Evolutionary conservation across 1,284 basidiomycete genomes (phyloP).

Genomic region (Phlebopus sp.): DNA sequence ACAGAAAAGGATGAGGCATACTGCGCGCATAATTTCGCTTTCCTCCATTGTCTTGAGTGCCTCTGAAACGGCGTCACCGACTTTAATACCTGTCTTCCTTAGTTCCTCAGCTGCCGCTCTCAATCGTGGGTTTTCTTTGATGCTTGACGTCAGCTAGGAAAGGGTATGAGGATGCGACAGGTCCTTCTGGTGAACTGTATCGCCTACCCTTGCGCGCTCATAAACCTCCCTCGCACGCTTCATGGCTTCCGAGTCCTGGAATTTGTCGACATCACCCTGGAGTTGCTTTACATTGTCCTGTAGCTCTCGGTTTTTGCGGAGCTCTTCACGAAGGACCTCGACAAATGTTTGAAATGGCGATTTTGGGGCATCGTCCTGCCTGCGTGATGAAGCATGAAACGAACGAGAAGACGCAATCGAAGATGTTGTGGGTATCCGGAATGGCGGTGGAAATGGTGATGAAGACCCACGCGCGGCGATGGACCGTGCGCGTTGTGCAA

Average conservation of each 20-base stretch:
- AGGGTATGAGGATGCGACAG: constrained; percentile 8
- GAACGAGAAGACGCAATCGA: constrained; percentile 21
- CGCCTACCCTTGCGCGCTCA: constrained; percentile 85
- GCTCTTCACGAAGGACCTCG: constrained; percentile 88
- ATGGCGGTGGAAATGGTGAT: constrained; percentile 34
- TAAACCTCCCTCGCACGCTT: constrained; percentile 87
- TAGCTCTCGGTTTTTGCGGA: constrained; percentile 90
- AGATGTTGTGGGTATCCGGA: constrained; percentile 37
- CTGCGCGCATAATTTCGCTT: constrained; percentile 86
- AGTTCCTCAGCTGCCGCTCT: constrained; percentile 91
- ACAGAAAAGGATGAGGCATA: constrained; percentile 35
- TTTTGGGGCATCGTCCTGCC: constrained; percentile 69
- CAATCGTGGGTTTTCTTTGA: constrained; percentile 94
- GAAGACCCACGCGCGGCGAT: constrained; percentile 13
- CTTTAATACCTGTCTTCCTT: constrained; percentile 84
- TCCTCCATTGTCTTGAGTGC: constrained; percentile 93
- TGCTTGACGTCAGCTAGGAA: constrained; percentile 81
- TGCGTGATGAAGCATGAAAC: constrained; percentile 70
- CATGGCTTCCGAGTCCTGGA: constrained; percentile 98
- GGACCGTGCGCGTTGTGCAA: constrained; percentile 23
- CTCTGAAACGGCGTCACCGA: constrained; percentile 90
- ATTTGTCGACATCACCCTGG: constrained; percentile 95
- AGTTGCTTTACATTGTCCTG: constrained; percentile 97
- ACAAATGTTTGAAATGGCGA: constrained; percentile 97
- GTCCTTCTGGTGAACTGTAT: constrained; percentile 2